These are phyloP conservation scores for Aspergillus oerlinghausenensis DNA, from an alignment of 2,329 filamentous ascomycete species.

Conservation along the genomic window DNA sequence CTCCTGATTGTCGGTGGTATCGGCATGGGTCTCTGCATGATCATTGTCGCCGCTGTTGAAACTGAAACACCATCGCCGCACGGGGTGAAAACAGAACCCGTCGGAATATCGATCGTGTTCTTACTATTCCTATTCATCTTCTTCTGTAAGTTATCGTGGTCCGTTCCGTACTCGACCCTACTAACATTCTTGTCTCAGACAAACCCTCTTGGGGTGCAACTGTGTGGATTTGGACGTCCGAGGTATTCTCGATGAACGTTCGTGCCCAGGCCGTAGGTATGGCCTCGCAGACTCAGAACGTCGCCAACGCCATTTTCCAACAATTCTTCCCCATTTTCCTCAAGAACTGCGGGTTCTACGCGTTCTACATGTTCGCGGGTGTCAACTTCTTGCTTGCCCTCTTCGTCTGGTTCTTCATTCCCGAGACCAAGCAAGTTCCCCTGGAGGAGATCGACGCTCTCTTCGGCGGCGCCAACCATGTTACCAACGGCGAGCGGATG, in stretches of 20 bases:
- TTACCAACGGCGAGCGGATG: conserved; percentile 29
- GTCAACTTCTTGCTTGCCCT: conserved; percentile 48
- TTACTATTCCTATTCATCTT: conserved; percentile 61
- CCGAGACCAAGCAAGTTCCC: conserved; percentile 47
- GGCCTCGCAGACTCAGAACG: conserved; percentile 58
- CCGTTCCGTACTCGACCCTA: conserved; percentile 4
- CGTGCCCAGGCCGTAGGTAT: conserved; percentile 66
- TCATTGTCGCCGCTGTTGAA: conserved; percentile 57
- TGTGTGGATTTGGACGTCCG: conserved; percentile 67
- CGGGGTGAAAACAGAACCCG: conserved; percentile 53
- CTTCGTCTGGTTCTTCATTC: conserved; percentile 50
- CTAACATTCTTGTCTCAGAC: conserved; percentile 39
- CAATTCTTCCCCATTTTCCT: conserved; percentile 68
- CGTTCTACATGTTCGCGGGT: conserved; percentile 53
- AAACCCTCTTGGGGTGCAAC: conserved; percentile 68
- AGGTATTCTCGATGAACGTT: conserved; percentile 69
- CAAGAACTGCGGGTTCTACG: conserved; percentile 53
- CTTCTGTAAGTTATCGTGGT: conserved; percentile 27
- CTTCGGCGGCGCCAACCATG: conserved; percentile 36
- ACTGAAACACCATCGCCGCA: conserved; percentile 52
- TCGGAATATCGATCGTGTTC: conserved; percentile 66
- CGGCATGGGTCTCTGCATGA: conserved; percentile 67
- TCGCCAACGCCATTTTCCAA: conserved; percentile 63
- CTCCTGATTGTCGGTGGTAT: conserved; percentile 64
- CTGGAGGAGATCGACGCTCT: conserved; percentile 37